phyloP scores from a whole-genome alignment of 78 protist genomes.

The Polysphondylium violaceum region DNA sequence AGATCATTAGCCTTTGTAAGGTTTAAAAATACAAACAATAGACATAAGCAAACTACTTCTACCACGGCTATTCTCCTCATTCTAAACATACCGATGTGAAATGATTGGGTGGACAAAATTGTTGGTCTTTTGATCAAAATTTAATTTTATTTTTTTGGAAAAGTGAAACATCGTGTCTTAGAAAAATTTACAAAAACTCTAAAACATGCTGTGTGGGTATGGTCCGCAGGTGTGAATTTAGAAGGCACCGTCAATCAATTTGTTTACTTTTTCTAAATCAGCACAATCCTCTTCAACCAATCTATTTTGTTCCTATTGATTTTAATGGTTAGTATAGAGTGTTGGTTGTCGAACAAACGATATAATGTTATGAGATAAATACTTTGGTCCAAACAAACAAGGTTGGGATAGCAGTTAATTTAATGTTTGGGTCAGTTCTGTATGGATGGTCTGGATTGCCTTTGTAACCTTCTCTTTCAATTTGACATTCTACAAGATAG shows the following conservation, averaged over 20 bases:
- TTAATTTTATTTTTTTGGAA: too few relatives aligned
- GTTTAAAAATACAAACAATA: too few relatives aligned
- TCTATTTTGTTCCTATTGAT: background rate
- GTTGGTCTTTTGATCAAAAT: too few relatives aligned
- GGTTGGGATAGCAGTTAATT: conserved; percentile 63
- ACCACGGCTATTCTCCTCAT: too few relatives aligned
- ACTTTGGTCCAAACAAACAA: conserved; percentile 35
- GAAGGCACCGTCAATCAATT: conserved; percentile 6
- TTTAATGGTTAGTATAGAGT: background rate
- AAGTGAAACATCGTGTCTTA: too few relatives aligned
- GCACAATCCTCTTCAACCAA: conserved; percentile 33
- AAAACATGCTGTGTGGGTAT: too few relatives aligned
- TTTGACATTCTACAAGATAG: conserved; percentile 37
- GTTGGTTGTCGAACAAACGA: background rate
- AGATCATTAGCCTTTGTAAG: too few relatives aligned
- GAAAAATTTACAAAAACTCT: too few relatives aligned
- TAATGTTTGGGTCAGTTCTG: conserved; percentile 36
- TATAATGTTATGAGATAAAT: background rate
- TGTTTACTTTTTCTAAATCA: conserved; percentile 5
- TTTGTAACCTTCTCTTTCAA: conserved; percentile 73
- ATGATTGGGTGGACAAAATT: too few relatives aligned
- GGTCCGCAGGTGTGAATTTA: conserved; percentile 1
- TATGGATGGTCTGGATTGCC: conserved; percentile 83
- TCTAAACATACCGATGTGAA: too few relatives aligned
- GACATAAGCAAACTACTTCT: too few relatives aligned